Evolutionary conservation across 2,329 filamentous ascomycete species (phyloP), one percentile per base, ranked within the genome.

Genomic region (Balansia obtecta): DNA sequence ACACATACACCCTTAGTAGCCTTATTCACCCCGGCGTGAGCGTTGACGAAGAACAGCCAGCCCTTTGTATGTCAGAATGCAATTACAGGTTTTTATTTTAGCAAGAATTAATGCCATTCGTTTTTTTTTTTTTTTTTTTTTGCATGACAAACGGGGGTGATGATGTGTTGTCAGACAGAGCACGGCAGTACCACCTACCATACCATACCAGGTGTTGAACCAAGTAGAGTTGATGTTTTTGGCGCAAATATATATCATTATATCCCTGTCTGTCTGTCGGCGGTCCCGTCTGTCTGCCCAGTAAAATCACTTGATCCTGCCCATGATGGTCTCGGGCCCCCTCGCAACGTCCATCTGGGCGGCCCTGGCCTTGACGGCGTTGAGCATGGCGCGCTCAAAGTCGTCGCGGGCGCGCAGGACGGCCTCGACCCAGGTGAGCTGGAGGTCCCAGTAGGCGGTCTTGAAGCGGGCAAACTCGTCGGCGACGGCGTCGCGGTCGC

Each of bases 361-460:
- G n/a, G 90, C 91, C 63, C 83, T 80, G 2, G 82, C 82, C 74
- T 97, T 97, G 46, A 97, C 85, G 16, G 81, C 78, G 62, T 88
- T 93, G 55, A 97, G 68, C 86, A 97, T 88, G 53, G 80, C 78
- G 57, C 91, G 76, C 67, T 97, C 93, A 69, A 95, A 97, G 70
- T 98, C 93, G 66, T 98, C 93, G 58, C 94, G 76, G 1, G 82
- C 76, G 57, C 90, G 78, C 55, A 98, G 64, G 45, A 95, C 91
- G 7, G 87, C 85, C 73, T 98, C 94, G 8, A 98, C 89, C 93
- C 93, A 98, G 44, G 83, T 85, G 52, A 97, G 83, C 66, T 94
- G 88, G 63, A 97, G 72, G 68, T 98, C 93, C 87, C 91, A 95
- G 67, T 95, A 96, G 44, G 80, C 76, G 39, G 69, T 72, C 74